Evolutionary conservation across 2,329 filamentous ascomycete genomes (phyloP).

Genomic region (Xylaria sp.): DNA sequence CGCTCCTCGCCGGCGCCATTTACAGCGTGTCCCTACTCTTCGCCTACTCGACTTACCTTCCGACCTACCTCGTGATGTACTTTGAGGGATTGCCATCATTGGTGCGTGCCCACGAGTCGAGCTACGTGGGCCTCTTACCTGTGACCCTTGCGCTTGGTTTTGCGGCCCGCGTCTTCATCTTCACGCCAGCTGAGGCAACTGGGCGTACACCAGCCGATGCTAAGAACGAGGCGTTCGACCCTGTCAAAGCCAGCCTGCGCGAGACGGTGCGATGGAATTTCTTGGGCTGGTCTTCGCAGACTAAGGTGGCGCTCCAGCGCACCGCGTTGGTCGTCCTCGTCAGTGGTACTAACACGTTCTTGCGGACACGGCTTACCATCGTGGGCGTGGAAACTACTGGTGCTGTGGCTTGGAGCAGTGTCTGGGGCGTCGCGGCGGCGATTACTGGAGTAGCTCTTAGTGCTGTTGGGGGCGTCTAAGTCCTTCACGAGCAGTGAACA

Average conservation of each 20-base stretch:
- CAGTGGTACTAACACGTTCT: slow-evolving; percentile 67
- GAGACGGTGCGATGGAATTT: slow-evolving; percentile 79
- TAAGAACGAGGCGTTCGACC: slow-evolving; percentile 67
- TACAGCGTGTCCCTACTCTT: slow-evolving; percentile 79
- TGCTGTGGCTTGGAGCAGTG: slow-evolving; percentile 74
- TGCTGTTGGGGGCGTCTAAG: slow-evolving; percentile 61
- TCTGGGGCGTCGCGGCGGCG: slow-evolving; percentile 76
- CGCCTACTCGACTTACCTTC: slow-evolving; percentile 76
- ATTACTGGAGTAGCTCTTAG: slow-evolving; percentile 67
- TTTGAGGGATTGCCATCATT: slow-evolving; percentile 79
- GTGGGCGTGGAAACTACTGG: slow-evolving; percentile 76
- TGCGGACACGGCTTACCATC: slow-evolving; percentile 74
- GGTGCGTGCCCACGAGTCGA: slow-evolving; percentile 71
- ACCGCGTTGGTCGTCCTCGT: slow-evolving; percentile 69
- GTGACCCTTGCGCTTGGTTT: slow-evolving; percentile 69
- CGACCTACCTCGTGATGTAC: slow-evolving; percentile 75
- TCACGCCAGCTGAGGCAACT: slow-evolving; percentile 71
- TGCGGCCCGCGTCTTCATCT: slow-evolving; percentile 80
- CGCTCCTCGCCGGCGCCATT: slow-evolving; percentile 74
- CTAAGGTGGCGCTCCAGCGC: slow-evolving; percentile 71
- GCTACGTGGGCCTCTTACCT: slow-evolving; percentile 69
- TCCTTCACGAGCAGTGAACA: background rate
- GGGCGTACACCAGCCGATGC: slow-evolving; percentile 61
- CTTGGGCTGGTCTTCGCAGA: slow-evolving; percentile 73
- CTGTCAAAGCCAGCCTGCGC: slow-evolving; percentile 69